A percentile compares a stretch with the other conserved stretches of the same genome.
phyloP scores from a whole-genome alignment of 2,329 filamentous ascomycete genomes.

The Grosmannia huntii region DNA sequence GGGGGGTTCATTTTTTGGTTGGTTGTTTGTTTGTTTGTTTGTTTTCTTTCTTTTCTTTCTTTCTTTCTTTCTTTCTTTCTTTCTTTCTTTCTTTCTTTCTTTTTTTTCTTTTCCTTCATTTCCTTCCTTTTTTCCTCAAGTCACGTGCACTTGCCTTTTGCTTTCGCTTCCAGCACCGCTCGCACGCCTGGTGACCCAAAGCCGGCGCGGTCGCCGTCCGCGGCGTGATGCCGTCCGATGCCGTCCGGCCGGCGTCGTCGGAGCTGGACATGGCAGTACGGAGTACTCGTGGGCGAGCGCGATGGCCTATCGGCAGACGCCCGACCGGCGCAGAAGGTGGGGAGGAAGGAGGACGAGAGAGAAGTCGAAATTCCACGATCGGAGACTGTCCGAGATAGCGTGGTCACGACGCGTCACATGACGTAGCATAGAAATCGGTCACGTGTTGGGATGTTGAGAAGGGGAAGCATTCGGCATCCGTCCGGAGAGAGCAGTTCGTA shows the following conservation, averaged over 20 bases:
- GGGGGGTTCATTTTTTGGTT: too few relatives aligned
- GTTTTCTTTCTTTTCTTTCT: too few relatives aligned
- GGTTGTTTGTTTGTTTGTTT: too few relatives aligned
- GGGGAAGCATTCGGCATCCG: too few relatives aligned
- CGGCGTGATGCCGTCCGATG: neutral
- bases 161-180: slow-evolving; percentile 20
- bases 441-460: neutral
- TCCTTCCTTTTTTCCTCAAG: too few relatives aligned
- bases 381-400: neutral
- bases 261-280: neutral
- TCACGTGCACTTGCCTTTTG: slow-evolving; percentile 15
- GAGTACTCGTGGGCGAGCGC: neutral
- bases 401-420: neutral
- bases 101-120: too few relatives aligned
- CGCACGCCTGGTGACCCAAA: slow-evolving; percentile 16
- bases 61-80: too few relatives aligned
- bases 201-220: neutral
- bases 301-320: neutral
- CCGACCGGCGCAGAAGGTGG: neutral
- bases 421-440: neutral
- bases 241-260: neutral
- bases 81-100: too few relatives aligned
- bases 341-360: neutral
- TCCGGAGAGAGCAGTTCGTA: too few relatives aligned
- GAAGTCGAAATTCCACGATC: neutral